Base-by-base conservation (phyloP, 1,139 yeast genomes). In the Candida dubliniensis region DNA sequence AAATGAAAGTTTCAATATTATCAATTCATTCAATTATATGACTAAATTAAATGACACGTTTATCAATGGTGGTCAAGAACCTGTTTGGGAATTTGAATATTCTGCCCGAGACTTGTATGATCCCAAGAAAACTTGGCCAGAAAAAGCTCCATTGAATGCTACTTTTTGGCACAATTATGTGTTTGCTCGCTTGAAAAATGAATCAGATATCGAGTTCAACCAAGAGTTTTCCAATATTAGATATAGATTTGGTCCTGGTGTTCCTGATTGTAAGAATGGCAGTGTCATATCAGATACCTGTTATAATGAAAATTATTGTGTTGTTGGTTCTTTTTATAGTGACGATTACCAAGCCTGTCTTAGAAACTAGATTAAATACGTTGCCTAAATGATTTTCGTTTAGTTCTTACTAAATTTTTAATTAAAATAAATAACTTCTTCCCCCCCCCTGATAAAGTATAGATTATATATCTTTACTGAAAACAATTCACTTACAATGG, bases 1-100 rank as follows among this genome's bases (percentile, higher is more conserved):
- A 58, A 67, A 77, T 14, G 66, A 76, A 51, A 76, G 87, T 3
- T 83, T 81, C 66, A 77, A 77, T 48, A 69, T 84, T 45, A 71
- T 81, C 71, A 79, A 84, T 54, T 70, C 83, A 5, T 71, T 63
- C 64, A 82, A 82, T 55, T 81, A 71, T 62, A 82, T 70, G 61
- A 67, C 80, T 26, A 63, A 66, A 44, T 66, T 80, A 53, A 78
- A 79, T 55, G 75, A 72, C 36, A 79, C 84, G 5, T 77, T 73
- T 55, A 55, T 59, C 45, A 69, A 71, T 45, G 69, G 69, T 13
- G 77, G 77, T 31, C 63, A 56, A 5, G 84, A 78, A 51, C 83
- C 84, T n/a, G 57, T 53, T 12, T 80, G 84, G 84, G 59, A 63
- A 45, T 73, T 69, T 43, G 83, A 78, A 51, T 80, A 80, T 55